Percentiles rank a stretch among this genome's conserved stretches.
phyloP scores from a whole-genome alignment of 1,139 yeast species.

The Debaryomyces sp. region DNA sequence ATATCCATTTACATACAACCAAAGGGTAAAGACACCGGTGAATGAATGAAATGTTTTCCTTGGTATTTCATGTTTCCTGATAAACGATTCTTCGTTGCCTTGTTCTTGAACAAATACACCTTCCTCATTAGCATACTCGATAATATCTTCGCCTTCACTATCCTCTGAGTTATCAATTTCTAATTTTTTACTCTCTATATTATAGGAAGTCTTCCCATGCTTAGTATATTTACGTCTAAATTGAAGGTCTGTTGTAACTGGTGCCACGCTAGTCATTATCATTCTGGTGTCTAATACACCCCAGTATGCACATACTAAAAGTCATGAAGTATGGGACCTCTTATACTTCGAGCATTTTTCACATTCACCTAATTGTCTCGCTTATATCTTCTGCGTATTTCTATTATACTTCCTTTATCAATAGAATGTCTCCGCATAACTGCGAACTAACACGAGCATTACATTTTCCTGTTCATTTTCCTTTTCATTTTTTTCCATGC shows the following conservation, averaged over 20 bases:
- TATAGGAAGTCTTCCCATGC: not conserved
- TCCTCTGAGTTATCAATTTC: not conserved
- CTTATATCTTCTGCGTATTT: not conserved
- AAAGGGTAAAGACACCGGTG: conserved; percentile 79
- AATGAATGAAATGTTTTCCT: conserved; percentile 86
- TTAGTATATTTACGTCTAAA: not conserved
- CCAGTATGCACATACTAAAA: not conserved
- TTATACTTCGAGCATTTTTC: not conserved
- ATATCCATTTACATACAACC: conserved; percentile 66
- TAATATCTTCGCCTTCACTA: not conserved
- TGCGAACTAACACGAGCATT: not conserved
- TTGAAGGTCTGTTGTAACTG: not conserved
- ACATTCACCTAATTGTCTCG: not conserved
- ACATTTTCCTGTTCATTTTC: not conserved
- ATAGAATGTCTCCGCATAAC: not conserved
- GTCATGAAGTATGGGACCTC: not conserved
- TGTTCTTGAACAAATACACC: not conserved
- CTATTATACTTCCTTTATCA: not conserved
- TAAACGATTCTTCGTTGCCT: conserved; percentile 25
- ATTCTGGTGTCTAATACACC: not conserved
- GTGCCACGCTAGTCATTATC: not conserved
- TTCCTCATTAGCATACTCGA: not conserved
- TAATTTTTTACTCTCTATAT: not conserved
- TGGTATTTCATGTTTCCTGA: conserved; percentile 83
- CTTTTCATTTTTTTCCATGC: too few species aligned